Conservation (phyloP, 31 red algal genomes). For the Porphyra umbilicalis region DNA sequence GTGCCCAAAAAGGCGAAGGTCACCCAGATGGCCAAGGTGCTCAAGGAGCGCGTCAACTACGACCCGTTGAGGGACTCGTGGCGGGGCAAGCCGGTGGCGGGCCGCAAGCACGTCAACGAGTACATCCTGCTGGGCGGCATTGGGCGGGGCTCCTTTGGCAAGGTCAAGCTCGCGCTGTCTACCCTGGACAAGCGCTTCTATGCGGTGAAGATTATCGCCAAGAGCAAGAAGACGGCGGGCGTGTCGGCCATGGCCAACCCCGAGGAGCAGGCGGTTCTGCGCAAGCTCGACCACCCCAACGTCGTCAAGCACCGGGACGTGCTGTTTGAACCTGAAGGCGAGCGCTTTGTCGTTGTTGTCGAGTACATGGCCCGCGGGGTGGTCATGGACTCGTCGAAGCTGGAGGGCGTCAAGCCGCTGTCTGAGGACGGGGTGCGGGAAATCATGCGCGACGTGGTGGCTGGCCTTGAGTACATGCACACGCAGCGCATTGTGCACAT, state of each 20-base stretch:
- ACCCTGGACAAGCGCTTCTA: constrained; percentile 72
- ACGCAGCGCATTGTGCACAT: constrained; percentile 78
- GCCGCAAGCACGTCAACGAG: constrained; percentile 66
- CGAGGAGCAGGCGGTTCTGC: constrained; percentile 60
- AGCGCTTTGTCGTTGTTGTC: constrained; percentile 52
- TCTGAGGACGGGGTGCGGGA: constrained; percentile 64
- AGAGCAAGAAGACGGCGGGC: constrained; percentile 43
- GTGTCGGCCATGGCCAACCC: constrained; percentile 33
- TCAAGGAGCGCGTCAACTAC: constrained; percentile 51
- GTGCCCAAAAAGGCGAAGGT: constrained; percentile 73
- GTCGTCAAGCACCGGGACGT: constrained; percentile 47
- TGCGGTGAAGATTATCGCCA: constrained; percentile 82
- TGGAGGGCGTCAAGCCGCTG: constrained; percentile 51
- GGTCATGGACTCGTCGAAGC: constrained; percentile 65
- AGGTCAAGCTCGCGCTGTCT: constrained; percentile 81
- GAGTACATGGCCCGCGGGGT: constrained; percentile 85
- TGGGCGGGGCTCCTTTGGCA: constrained; percentile 80
- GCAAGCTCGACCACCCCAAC: constrained; percentile 66
- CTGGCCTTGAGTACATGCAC: constrained; percentile 84
- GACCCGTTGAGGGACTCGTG: constrained; percentile 72
- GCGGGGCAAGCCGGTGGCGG: constrained; percentile 47
- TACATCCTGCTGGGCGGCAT: constrained; percentile 80
- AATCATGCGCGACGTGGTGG: constrained; percentile 67
- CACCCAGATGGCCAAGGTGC: constrained; percentile 24
- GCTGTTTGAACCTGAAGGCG: constrained; percentile 28